A percentile compares a stretch with the other conserved stretches of the same genome.
phyloP scores from a whole-genome alignment of 1,139 yeast species.

The Saccharomyces hybrid region DNA sequence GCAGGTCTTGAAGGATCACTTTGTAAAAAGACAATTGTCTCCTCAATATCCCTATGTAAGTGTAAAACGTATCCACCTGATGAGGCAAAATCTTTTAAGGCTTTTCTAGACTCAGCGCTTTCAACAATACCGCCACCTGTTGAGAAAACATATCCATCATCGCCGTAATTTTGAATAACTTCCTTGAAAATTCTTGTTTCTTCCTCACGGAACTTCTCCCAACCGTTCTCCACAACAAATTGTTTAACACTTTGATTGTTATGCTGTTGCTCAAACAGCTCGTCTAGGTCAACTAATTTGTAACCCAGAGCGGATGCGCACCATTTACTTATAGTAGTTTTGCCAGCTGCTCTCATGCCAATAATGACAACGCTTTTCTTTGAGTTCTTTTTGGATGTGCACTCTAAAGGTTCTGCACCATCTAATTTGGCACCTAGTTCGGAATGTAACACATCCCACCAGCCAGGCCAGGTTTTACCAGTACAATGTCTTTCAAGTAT shows the following conservation, averaged over 20 bases:
- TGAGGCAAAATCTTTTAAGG: slow-evolving; percentile 47
- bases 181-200: slow-evolving; percentile 58
- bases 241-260: slow-evolving; percentile 52
- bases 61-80: slow-evolving; percentile 70
- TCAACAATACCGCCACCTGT: slow-evolving; percentile 98
- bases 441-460: slow-evolving; percentile 93
- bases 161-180: slow-evolving; percentile 41
- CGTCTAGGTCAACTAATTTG: slow-evolving; percentile 72
- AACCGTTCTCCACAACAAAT: slow-evolving; percentile 61
- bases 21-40: slow-evolving; percentile 66
- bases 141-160: slow-evolving; percentile 62
- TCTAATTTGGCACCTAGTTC: slow-evolving; percentile 56
- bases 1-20: slow-evolving; percentile 86
- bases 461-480: slow-evolving; percentile 99
- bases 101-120: slow-evolving; percentile 54
- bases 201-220: slow-evolving; percentile 74
- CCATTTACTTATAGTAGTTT: slow-evolving; percentile 79
- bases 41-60: slow-evolving; percentile 78
- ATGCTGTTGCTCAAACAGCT: slow-evolving; percentile 50
- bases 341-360: slow-evolving; percentile 99
- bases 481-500: slow-evolving; percentile 87
- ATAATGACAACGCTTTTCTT: slow-evolving; percentile 62
- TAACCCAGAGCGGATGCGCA: slow-evolving; percentile 67
- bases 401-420: slow-evolving; percentile 50
- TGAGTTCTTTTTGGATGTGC: slow-evolving; percentile 12